Evolutionary conservation across 345 rosid species (phyloP).

Genomic region (Mallotus nudiflorus): DNA sequence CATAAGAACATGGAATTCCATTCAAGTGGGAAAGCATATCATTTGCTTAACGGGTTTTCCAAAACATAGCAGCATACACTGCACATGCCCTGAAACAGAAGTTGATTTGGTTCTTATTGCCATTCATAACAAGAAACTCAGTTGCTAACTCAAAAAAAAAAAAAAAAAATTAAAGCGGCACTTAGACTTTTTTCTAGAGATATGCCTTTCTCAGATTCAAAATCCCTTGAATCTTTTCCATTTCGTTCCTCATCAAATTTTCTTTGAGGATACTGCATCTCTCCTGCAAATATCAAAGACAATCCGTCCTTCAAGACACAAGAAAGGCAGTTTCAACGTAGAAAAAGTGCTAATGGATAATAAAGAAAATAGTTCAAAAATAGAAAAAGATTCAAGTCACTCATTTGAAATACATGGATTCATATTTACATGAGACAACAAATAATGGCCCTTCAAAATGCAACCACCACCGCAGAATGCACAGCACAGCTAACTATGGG

Average conservation of each 20-base stretch:
- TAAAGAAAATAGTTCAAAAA: slow-evolving; percentile 9
- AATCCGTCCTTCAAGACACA: slow-evolving; percentile 8
- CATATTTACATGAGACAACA: too few species aligned
- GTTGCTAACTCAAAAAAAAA: too few species aligned
- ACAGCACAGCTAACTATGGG: too few species aligned
- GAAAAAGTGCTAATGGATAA: neutral
- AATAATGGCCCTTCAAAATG: too few species aligned
- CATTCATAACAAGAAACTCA: too few species aligned
- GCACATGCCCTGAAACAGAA: too few species aligned
- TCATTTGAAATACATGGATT: slow-evolving; percentile 53
- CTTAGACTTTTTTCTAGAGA: slow-evolving; percentile 73
- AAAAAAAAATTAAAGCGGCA: slow-evolving; percentile 93
- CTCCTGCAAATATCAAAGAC: slow-evolving; percentile 61
- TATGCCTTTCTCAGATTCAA: slow-evolving; percentile 54
- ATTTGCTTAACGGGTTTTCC: too few species aligned
- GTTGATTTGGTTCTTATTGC: too few species aligned
- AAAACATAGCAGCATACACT: too few species aligned
- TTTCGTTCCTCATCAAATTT: slow-evolving; percentile 43
- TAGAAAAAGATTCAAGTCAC: slow-evolving; percentile 6
- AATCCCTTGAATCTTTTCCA: slow-evolving; percentile 41
- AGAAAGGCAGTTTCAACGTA: slow-evolving; percentile 21
- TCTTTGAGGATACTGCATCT: slow-evolving; percentile 61
- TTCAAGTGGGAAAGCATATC: too few species aligned
- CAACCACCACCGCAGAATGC: too few species aligned
- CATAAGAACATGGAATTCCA: too few species aligned